These are phyloP conservation scores for Nepenthes alata DNA, from an alignment of 179 eudicot species.

Conservation along the genomic window DNA sequence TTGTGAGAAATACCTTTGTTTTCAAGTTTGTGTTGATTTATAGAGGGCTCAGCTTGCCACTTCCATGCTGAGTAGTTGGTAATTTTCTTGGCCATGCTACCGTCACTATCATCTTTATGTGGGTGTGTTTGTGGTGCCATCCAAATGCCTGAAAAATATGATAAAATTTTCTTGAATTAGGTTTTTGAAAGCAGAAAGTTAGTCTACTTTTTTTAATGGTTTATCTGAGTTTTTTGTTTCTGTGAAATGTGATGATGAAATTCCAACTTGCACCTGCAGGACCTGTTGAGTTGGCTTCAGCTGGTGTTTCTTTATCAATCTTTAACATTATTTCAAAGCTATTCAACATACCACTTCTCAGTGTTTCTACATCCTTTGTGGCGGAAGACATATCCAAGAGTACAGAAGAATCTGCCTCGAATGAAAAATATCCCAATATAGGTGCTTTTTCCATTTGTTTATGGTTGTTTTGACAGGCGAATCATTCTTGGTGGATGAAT, in stretches of 20 bases:
- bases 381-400: constrained; percentile 26
- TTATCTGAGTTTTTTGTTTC: background rate
- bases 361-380: constrained; percentile 90
- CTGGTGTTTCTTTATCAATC: constrained; percentile 84
- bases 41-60: no score
- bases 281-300: constrained; percentile 76
- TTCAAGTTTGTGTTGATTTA: no score
- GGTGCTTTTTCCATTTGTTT: background rate
- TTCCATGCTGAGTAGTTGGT: no score
- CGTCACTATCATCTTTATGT: no score
- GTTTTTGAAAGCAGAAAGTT: no score
- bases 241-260: background rate
- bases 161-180: no score
- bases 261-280: constrained; percentile 25
- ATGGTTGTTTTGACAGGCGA: background rate
- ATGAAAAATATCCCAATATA: constrained; percentile 2
- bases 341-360: constrained; percentile 88
- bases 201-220: background rate
- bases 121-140: no score
- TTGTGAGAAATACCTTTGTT: no score
- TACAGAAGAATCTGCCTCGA: background rate
- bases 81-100: no score
- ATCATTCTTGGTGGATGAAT: background rate
- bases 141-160: no score
- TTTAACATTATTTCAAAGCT: constrained; percentile 84